A percentile compares a stretch with the other conserved stretches of the same genome.
phyloP scores from a whole-genome alignment of 257 asterid species.

The Ilex asprella region DNA sequence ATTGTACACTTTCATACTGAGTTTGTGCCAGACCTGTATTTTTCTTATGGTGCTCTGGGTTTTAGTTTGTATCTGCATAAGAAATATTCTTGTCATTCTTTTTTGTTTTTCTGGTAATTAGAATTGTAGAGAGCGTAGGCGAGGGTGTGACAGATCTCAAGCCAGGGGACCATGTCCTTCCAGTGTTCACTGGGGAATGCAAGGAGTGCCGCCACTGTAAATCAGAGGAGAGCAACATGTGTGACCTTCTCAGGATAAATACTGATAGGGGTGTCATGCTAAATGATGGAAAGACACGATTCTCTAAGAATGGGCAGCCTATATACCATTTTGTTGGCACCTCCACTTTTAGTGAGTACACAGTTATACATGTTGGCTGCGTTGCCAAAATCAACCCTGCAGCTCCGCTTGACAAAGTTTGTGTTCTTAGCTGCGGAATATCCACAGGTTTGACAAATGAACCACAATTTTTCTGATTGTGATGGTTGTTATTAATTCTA shows the following conservation, averaged over 20 bases:
- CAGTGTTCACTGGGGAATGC: slow-evolving; percentile 86
- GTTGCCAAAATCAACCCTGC: slow-evolving; percentile 61
- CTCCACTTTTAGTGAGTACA: slow-evolving; percentile 70
- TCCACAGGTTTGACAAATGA: slow-evolving; percentile 48
- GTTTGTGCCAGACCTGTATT: not conserved
- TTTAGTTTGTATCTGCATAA: not conserved
- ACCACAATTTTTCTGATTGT: not conserved
- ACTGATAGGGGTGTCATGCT: slow-evolving; percentile 70
- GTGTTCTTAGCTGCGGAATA: slow-evolving; percentile 75
- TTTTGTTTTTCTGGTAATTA: slow-evolving; percentile 5
- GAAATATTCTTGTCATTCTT: not conserved
- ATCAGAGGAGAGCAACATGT: slow-evolving; percentile 71
- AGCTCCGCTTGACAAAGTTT: slow-evolving; percentile 81
- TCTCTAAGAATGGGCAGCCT: slow-evolving; percentile 68
- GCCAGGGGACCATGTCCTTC: slow-evolving; percentile 78
- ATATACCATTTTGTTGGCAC: slow-evolving; percentile 74
- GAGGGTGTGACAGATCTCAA: slow-evolving; percentile 68
- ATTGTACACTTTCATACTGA: not conserved
- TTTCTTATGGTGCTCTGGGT: not conserved
- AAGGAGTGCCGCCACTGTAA: slow-evolving; percentile 67
- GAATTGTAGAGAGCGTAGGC: slow-evolving; percentile 82
- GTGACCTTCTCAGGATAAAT: slow-evolving; percentile 73
- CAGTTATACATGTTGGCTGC: slow-evolving; percentile 77
- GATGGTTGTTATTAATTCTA: not conserved
- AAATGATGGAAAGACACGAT: slow-evolving; percentile 46